Percentiles rank a stretch among this genome's conserved stretches.
Evolutionary conservation across 495 filamentous ascomycete genomes (phyloP).

Genomic region (Letharia lupina): DNA sequence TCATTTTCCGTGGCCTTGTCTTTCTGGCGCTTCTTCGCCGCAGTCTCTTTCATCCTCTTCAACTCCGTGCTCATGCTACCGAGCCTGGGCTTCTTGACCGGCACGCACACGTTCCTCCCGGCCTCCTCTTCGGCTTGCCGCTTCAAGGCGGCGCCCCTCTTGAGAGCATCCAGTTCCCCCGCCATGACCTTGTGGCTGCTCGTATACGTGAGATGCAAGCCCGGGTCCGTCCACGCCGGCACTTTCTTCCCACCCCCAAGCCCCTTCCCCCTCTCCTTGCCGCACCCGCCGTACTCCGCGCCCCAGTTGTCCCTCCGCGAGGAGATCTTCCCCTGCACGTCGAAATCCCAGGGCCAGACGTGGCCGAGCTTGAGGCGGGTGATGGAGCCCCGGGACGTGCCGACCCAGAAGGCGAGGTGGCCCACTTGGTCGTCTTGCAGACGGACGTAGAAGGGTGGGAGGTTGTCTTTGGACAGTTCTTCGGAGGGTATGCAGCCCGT

Average conservation of each 20-base stretch:
- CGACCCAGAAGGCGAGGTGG: background rate
- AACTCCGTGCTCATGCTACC: background rate
- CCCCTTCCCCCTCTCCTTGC: background rate
- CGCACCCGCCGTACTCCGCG: background rate
- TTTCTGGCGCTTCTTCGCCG: background rate
- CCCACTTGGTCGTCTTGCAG: constrained; percentile 12
- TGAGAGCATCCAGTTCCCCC: background rate
- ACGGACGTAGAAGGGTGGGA: constrained; percentile 12
- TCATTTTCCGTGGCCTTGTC: background rate
- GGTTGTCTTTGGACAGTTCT: constrained; percentile 6
- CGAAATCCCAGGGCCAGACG: constrained; percentile 6
- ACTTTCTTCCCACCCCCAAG: background rate
- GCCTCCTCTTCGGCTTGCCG: background rate
- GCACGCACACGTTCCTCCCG: background rate
- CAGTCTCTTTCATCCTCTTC: background rate
- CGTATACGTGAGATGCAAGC: background rate
- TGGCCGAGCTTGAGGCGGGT: background rate
- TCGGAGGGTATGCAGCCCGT: background rate
- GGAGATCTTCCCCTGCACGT: background rate
- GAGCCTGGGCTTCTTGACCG: background rate
- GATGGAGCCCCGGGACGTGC: background rate
- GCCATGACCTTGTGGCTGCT: background rate
- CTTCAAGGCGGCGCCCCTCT: background rate
- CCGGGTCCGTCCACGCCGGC: background rate
- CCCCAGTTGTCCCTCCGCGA: constrained; percentile 3